These are phyloP conservation scores for Penicillium sp. DNA, from an alignment of 2,329 filamentous ascomycete species.

Conservation along the genomic window DNA sequence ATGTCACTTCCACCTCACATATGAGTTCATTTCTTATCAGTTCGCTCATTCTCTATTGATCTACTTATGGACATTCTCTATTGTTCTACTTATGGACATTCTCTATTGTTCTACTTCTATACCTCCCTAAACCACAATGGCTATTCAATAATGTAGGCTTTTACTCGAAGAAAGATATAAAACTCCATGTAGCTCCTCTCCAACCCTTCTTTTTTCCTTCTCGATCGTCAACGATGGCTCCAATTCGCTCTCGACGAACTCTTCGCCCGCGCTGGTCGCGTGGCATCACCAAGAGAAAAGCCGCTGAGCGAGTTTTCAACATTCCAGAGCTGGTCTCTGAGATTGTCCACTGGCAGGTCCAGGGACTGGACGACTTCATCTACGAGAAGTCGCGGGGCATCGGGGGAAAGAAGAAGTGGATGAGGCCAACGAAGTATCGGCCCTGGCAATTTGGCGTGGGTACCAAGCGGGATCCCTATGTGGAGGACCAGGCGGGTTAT, in stretches of 20 bases:
- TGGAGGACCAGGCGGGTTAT: too few relatives aligned
- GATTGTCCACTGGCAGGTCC: too few relatives aligned
- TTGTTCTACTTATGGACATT: neutral
- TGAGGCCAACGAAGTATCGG: too few relatives aligned
- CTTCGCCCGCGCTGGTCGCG: too few relatives aligned
- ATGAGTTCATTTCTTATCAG: neutral
- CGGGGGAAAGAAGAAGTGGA: too few relatives aligned
- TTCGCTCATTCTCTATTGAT: neutral
- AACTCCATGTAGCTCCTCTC: neutral
- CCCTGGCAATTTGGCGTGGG: too few relatives aligned
- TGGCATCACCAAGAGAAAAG: too few relatives aligned
- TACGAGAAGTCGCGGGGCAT: too few relatives aligned
- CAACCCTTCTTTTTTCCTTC: neutral
- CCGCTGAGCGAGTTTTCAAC: too few relatives aligned
- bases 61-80: neutral
- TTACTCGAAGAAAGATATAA: neutral
- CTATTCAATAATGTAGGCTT: neutral
- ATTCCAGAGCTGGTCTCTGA: too few relatives aligned
- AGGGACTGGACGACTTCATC: too few relatives aligned
- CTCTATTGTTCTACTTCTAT: neutral
- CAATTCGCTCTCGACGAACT: neutral
- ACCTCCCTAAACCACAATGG: neutral
- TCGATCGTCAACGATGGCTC: neutral
- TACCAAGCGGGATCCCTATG: too few relatives aligned
- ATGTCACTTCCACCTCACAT: neutral